These are phyloP conservation scores for Solanum sejunctum DNA, from an alignment of 257 asterid species.

Conservation along the genomic window DNA sequence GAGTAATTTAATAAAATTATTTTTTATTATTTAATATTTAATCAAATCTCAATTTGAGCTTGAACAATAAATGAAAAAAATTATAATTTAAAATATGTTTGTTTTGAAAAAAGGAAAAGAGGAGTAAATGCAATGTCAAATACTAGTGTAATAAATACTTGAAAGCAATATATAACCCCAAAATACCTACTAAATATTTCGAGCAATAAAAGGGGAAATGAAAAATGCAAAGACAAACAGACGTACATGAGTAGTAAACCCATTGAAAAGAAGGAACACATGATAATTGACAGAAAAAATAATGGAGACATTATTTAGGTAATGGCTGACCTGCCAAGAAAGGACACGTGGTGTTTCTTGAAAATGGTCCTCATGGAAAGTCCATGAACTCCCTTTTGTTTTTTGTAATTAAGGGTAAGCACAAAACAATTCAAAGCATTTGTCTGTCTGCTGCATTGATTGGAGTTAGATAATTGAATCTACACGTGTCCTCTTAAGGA, in stretches of 20 bases:
- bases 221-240: not conserved
- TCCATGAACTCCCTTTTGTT: slow-evolving; percentile 11
- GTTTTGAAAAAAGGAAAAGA: too few relatives aligned
- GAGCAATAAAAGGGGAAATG: not conserved
- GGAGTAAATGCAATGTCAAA: not conserved
- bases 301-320: not conserved
- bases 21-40: too few relatives aligned
- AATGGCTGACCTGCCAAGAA: slow-evolving; percentile 11
- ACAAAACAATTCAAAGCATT: slow-evolving; percentile 5
- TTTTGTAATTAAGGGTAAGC: not conserved
- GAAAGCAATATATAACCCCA: not conserved
- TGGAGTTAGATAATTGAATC: slow-evolving; percentile 67
- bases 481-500: slow-evolving; percentile 61
- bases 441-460: slow-evolving; percentile 39
- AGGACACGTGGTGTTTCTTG: slow-evolving; percentile 52
- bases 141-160: not conserved
- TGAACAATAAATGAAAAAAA: too few relatives aligned
- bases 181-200: not conserved
- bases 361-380: slow-evolving; percentile 29
- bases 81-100: too few relatives aligned
- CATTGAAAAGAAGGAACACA: not conserved
- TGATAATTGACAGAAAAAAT: slow-evolving; percentile 4
- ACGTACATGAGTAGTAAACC: not conserved
- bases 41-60: too few relatives aligned
- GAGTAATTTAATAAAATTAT: too few relatives aligned